phyloP scores from a whole-genome alignment of 2,329 filamentous ascomycete species.

The Fusarium xylarioides region DNA sequence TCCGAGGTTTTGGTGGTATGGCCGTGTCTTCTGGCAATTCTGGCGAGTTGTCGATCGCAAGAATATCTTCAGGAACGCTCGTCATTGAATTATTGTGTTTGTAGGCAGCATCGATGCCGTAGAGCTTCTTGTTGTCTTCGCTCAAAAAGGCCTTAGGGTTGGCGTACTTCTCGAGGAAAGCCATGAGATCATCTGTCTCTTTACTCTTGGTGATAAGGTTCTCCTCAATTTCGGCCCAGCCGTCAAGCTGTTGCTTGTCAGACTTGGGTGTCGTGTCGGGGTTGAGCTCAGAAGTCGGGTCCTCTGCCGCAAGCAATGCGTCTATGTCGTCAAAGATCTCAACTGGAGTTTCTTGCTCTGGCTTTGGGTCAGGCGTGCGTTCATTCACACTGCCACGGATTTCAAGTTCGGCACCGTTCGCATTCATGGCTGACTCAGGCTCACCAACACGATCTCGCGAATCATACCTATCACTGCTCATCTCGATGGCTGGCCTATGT shows the following conservation, averaged over 20 bases:
- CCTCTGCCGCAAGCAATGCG: not conserved
- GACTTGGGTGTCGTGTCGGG: not conserved
- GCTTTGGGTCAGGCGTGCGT: not conserved
- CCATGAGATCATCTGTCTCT: not conserved
- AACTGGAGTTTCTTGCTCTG: not conserved
- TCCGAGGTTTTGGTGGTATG: not conserved
- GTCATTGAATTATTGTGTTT: not conserved
- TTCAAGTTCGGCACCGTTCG: not conserved
- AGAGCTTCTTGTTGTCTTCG: not conserved
- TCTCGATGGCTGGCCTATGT: not conserved
- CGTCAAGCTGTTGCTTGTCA: not conserved
- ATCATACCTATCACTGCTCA: not conserved
- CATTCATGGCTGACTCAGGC: not conserved
- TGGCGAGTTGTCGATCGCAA: not conserved
- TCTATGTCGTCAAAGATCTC: constrained; percentile 9
- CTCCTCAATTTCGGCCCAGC: not conserved
- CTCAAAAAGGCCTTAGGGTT: not conserved
- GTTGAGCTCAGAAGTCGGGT: not conserved
- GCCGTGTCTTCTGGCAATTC: not conserved
- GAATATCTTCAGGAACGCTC: not conserved
- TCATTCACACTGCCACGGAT: not conserved
- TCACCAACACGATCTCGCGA: not conserved
- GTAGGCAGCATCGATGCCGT: not conserved
- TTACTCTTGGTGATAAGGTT: not conserved
- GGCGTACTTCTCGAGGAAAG: not conserved